Conservation (phyloP, 1,284 basidiomycete species). For the Apiotrichum mycotoxinovorans region DNA sequence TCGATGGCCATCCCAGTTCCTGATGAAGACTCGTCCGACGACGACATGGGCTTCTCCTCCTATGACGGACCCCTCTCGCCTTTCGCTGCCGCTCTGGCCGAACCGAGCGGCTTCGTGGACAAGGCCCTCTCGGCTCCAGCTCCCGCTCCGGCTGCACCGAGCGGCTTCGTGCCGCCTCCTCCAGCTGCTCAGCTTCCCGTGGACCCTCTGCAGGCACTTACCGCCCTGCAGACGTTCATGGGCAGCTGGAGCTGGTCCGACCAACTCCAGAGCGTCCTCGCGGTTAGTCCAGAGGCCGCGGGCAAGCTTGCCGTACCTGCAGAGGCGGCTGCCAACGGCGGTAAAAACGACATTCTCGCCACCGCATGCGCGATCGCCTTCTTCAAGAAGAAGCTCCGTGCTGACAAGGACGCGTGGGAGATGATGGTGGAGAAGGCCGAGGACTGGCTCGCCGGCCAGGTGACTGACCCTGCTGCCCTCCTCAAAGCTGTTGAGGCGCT, state of each 20-base stretch:
- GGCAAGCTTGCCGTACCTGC: background rate
- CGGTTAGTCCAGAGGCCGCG: background rate
- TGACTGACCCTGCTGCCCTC: background rate
- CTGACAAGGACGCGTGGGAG: conserved; percentile 16
- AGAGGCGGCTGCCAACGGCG: background rate
- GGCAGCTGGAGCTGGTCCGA: conserved; percentile 18
- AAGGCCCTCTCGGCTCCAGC: too few species aligned
- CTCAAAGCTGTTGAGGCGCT: background rate
- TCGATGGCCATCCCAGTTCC: too few species aligned
- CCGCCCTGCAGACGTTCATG: conserved; percentile 9
- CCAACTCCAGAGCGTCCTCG: background rate
- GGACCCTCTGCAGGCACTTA: conserved; percentile 3
- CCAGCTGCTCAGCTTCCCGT: background rate
- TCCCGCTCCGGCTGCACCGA: too few species aligned
- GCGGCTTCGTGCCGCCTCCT: background rate
- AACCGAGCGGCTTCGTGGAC: too few species aligned
- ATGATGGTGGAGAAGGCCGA: conserved; percentile 20
- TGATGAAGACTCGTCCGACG: too few species aligned
- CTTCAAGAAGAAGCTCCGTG: conserved; percentile 7
- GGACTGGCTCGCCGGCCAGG: conserved; percentile 9
- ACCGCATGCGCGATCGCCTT: conserved; percentile 14
- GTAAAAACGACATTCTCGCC: conserved; percentile 4
- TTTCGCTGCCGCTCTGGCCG: too few species aligned
- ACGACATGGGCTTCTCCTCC: too few species aligned
- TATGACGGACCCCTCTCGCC: too few species aligned